These are phyloP conservation scores for Heliamphora pulchella DNA, from an alignment of 179 eudicot genomes.

Conservation along the genomic window DNA sequence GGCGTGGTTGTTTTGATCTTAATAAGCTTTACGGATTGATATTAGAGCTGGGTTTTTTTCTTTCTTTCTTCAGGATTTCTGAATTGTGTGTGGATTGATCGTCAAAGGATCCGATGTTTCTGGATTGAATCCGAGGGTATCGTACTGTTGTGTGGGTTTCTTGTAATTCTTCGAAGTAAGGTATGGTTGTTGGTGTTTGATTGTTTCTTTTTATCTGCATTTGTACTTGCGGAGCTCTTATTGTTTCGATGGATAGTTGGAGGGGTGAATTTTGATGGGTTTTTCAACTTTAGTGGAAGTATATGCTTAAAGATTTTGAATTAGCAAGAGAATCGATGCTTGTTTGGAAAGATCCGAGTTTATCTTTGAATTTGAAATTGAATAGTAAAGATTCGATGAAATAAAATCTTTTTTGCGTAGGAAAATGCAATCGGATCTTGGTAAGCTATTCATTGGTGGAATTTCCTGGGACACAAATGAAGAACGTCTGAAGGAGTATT, in stretches of 20 bases:
- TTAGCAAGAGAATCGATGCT: background rate
- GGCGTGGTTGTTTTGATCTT: conserved; percentile 15
- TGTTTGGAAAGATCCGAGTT: background rate
- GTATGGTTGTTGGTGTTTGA: conserved; percentile 19
- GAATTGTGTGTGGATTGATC: conserved; percentile 30
- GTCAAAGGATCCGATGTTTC: conserved; percentile 43
- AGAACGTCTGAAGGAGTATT: conserved; percentile 63
- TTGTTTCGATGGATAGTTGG: conserved; percentile 1
- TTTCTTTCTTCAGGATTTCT: conserved; percentile 7
- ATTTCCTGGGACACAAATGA: conserved; percentile 89
- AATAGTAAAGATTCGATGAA: background rate
- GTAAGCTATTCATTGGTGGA: conserved; percentile 77
- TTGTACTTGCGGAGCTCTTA: conserved; percentile 13
- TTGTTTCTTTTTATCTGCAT: conserved; percentile 17
- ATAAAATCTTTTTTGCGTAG: conserved; percentile 18
- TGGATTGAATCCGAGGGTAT: conserved; percentile 34
- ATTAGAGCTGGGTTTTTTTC: conserved; percentile 15
- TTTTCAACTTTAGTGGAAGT: background rate
- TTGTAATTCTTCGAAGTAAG: conserved; percentile 31
- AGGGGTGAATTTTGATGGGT: conserved; percentile 14
- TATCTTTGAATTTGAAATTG: conserved; percentile 6
- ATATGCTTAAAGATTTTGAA: background rate
- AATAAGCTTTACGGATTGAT: conserved; percentile 18
- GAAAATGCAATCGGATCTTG: conserved; percentile 71
- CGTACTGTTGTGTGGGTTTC: conserved; percentile 26